These are phyloP conservation scores for Bacterosira constricta DNA, from an alignment of 108 stramenopile species.

Conservation along the genomic window DNA sequence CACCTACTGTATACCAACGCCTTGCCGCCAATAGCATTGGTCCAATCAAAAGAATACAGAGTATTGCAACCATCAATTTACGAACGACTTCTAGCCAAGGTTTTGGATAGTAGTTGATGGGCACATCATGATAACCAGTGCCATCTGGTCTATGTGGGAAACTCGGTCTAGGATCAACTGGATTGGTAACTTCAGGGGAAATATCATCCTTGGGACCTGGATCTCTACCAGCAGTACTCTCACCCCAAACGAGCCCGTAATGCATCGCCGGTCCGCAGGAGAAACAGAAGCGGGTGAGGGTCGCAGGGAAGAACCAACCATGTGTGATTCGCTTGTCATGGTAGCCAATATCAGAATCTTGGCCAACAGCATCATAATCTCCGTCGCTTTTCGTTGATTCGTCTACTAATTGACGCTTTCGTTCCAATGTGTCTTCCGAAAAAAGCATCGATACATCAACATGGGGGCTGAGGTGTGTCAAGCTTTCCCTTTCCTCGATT, in stretches of 20 bases:
- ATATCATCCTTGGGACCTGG: not conserved
- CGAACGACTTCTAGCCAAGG: constrained; percentile 36
- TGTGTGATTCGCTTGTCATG: constrained; percentile 18
- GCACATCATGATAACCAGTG: not conserved
- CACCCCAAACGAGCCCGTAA: constrained; percentile 18
- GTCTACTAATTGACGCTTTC: not conserved
- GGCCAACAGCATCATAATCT: constrained; percentile 2
- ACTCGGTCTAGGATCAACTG: no score
- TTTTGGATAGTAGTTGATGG: not conserved
- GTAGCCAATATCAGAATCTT: not conserved
- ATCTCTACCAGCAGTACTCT: not conserved
- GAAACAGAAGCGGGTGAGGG: constrained; percentile 34
- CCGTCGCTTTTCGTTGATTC: constrained; percentile 17
- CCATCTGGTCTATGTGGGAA: no score
- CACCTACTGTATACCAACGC: constrained; percentile 39
- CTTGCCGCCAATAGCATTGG: constrained; percentile 23
- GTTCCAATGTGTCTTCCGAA: not conserved
- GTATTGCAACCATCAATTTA: constrained; percentile 31
- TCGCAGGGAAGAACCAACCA: constrained; percentile 41
- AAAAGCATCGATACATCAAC: constrained; percentile 18
- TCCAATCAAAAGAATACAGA: constrained; percentile 24
- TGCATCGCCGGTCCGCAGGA: constrained; percentile 14
- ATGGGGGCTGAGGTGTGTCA: constrained; percentile 4
- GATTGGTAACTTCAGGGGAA: not conserved
- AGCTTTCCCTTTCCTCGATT: constrained; percentile 14